Conservation (phyloP, 306 rosid species). For the Citrullus mucosospermus region DNA sequence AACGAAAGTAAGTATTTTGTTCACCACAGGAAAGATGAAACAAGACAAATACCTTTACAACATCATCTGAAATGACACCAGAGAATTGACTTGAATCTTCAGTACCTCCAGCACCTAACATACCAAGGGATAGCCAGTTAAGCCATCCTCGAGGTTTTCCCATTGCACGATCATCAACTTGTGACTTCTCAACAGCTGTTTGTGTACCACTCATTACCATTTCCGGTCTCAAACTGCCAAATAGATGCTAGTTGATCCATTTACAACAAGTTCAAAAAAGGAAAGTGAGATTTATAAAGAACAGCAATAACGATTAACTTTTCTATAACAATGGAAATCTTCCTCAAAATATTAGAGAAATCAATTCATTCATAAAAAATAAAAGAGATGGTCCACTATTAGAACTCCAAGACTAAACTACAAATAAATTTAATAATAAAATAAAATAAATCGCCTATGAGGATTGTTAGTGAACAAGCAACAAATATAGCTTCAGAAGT, state of each 20-base stretch:
- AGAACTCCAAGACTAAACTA: not conserved
- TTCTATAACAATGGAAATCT: not conserved
- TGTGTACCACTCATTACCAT: conserved; percentile 16
- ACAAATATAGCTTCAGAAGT: not conserved
- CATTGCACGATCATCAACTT: conserved; percentile 38
- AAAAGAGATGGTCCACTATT: not conserved
- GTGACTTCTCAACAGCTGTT: conserved; percentile 32
- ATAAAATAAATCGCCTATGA: not conserved
- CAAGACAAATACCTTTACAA: conserved; percentile 49
- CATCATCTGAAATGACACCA: conserved; percentile 88
- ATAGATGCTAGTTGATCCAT: conserved; percentile 25
- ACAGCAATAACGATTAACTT: not conserved
- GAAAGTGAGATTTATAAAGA: not conserved
- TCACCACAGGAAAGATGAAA: not conserved
- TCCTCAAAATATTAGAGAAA: not conserved
- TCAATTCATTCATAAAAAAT: not conserved
- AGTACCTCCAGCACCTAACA: conserved; percentile 99
- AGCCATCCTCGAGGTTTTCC: conserved; percentile 83
- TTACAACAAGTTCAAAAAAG: not conserved
- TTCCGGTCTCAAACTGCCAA: conserved; percentile 26
- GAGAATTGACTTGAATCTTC: conserved; percentile 92
- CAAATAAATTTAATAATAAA: not conserved
- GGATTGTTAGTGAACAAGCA: not conserved
- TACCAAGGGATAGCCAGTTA: conserved; percentile 93
- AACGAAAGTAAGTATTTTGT: not conserved